Percentiles rank a stretch among this genome's conserved stretches.
These are phyloP conservation scores for Naumovozyma castellii DNA, from an alignment of 805 yeast species.

Conservation along the genomic window DNA sequence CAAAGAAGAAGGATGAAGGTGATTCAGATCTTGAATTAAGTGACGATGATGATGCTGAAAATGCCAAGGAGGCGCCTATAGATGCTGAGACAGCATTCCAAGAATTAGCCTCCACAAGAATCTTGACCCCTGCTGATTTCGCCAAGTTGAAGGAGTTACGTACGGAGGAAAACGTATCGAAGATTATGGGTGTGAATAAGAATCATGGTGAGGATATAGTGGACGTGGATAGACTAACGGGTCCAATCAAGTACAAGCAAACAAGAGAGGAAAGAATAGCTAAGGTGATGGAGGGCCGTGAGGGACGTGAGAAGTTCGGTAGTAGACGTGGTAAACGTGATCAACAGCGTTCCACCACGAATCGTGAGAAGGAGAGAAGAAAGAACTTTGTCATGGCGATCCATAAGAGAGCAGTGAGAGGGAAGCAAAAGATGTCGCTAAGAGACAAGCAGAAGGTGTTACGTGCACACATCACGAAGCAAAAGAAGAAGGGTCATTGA, in stretches of 20 bases:
- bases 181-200: conserved; percentile 52
- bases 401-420: conserved; percentile 89
- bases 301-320: conserved; percentile 85
- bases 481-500: conserved; percentile 75
- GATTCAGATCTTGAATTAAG: conserved; percentile 42
- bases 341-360: conserved; percentile 79
- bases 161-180: conserved; percentile 76
- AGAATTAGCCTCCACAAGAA: conserved; percentile 59
- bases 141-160: conserved; percentile 87
- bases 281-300: conserved; percentile 80
- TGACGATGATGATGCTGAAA: conserved; percentile 29
- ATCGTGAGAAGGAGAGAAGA: conserved; percentile 92
- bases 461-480: conserved; percentile 79
- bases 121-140: conserved; percentile 95
- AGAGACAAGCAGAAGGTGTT: conserved; percentile 84
- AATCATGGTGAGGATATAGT: conserved; percentile 76
- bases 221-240: conserved; percentile 68
- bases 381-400: conserved; percentile 99
- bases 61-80: conserved; percentile 23
- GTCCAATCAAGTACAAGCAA: conserved; percentile 69
- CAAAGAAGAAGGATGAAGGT: conserved; percentile 29
- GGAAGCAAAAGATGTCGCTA: conserved; percentile 81
- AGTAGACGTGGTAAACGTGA: conserved; percentile 75
- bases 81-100: conserved; percentile 36
- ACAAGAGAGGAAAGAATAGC: conserved; percentile 85